phyloP scores from a whole-genome alignment of 192 early-diverging fungal species.

The Backusella liffmaniae region DNA sequence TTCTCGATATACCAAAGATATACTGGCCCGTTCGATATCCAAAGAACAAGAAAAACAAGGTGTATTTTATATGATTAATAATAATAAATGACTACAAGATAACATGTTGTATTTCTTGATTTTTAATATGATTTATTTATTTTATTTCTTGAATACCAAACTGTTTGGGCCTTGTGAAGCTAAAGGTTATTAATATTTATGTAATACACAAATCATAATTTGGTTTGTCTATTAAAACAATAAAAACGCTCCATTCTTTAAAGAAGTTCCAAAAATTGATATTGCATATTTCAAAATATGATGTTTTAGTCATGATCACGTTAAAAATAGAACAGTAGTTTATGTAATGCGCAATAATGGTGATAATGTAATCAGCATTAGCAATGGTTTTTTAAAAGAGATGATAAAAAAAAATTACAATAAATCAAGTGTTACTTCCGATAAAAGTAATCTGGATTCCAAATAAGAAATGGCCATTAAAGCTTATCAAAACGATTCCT shows the following conservation, averaged over 20 bases:
- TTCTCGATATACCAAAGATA: not conserved
- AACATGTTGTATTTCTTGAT: not conserved
- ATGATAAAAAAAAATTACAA: not conserved
- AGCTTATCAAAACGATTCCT: not conserved
- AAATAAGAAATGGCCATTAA: not conserved
- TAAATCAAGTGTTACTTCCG: slow-evolving; percentile 1
- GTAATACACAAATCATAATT: not conserved
- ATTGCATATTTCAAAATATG: not conserved
- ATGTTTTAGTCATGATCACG: not conserved
- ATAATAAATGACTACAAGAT: not conserved
- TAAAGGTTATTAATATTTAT: not conserved
- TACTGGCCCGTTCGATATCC: no score
- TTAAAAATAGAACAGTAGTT: not conserved
- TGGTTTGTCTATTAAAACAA: not conserved
- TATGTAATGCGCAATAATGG: not conserved
- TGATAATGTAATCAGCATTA: not conserved
- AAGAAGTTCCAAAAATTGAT: not conserved
- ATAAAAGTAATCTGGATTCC: slow-evolving; percentile 2
- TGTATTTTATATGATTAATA: not conserved
- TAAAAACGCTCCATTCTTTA: not conserved
- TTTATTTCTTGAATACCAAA: not conserved
- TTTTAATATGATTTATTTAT: not conserved
- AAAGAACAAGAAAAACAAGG: not conserved
- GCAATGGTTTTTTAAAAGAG: not conserved
- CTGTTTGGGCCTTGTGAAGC: not conserved